These are phyloP conservation scores for Carex littledalei DNA, from an alignment of 176 grass and related monocot species.

Conservation along the genomic window DNA sequence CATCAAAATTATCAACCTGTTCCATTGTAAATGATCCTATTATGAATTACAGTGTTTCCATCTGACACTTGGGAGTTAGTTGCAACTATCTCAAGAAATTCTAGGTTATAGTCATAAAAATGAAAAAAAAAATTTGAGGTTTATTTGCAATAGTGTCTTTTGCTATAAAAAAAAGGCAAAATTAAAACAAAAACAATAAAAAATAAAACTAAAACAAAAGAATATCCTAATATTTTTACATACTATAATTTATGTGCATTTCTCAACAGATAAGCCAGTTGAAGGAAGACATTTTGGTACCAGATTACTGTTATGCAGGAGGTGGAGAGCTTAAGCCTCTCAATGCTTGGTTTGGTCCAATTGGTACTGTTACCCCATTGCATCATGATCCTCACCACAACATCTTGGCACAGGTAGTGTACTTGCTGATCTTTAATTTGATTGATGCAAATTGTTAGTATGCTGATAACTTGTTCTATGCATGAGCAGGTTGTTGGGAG, in stretches of 20 bases:
- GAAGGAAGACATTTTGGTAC: slow-evolving; percentile 72
- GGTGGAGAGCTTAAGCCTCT: slow-evolving; percentile 63
- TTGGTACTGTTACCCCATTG: slow-evolving; percentile 71
- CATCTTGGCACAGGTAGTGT: slow-evolving; percentile 84
- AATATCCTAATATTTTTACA: background rate
- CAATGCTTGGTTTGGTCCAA: slow-evolving; percentile 85
- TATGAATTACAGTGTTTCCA: background rate
- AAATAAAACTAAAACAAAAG: no score
- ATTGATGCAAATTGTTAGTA: slow-evolving; percentile 3
- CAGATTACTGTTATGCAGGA: slow-evolving; percentile 83
- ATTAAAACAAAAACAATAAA: background rate
- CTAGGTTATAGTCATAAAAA: background rate
- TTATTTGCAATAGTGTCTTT: background rate
- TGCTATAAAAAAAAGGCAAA: background rate
- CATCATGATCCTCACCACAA: slow-evolving; percentile 89
- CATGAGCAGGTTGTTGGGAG: slow-evolving; percentile 73
- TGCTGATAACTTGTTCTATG: slow-evolving; percentile 19
- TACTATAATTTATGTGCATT: background rate
- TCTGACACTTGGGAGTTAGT: background rate
- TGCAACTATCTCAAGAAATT: background rate
- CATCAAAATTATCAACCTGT: background rate
- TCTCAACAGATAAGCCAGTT: slow-evolving; percentile 76
- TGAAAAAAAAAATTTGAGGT: background rate
- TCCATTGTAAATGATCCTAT: background rate
- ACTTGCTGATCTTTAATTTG: background rate